Percentiles rank a stretch among this genome's conserved stretches.
Evolutionary conservation across 495 filamentous ascomycete genomes (phyloP).

Genomic region (Tuber melanosporum): DNA sequence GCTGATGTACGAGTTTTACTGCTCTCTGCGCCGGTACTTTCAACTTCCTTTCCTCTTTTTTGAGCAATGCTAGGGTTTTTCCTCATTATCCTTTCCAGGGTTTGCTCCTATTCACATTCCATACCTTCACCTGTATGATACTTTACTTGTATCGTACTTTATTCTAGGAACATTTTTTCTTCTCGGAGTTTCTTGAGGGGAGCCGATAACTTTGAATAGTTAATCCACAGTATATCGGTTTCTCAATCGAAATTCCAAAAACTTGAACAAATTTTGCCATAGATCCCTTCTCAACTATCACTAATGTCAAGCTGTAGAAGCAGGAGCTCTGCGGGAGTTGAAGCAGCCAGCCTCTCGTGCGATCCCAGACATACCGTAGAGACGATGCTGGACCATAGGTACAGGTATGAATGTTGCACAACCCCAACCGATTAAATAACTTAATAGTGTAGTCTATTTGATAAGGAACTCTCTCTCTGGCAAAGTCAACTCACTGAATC

Average conservation of each 20-base stretch:
- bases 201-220: neutral
- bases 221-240: neutral
- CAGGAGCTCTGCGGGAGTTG: neutral
- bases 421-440: neutral
- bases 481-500: neutral
- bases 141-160: neutral
- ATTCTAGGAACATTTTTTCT: neutral
- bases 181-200: neutral
- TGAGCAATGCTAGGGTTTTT: neutral
- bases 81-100: neutral
- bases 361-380: neutral
- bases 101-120: neutral
- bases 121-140: neutral
- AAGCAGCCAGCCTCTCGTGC: neutral
- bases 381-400: neutral
- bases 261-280: neutral
- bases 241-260: neutral
- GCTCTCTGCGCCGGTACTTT: neutral
- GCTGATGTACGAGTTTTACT: neutral
- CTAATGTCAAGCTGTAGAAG: neutral
- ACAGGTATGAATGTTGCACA: neutral
- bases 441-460: neutral
- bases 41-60: constrained; percentile 18
- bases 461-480: neutral
- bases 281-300: neutral